Conservation (phyloP, 179 eudicot genomes). For the Dionaea muscipula region DNA sequence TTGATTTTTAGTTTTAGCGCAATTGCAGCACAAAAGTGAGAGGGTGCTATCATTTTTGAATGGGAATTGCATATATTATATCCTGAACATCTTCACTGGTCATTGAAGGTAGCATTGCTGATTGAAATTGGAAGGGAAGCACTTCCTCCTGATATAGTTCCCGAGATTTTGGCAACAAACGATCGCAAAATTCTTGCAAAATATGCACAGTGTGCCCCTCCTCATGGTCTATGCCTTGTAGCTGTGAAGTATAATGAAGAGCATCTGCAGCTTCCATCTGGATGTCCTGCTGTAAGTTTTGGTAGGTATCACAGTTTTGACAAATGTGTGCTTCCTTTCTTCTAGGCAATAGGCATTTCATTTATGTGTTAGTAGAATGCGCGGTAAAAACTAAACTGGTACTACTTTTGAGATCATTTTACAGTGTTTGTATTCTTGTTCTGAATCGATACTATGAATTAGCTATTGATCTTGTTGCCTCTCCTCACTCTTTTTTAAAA, state of each 20-base stretch:
- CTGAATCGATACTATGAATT: no score
- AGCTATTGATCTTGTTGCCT: no score
- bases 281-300: constrained; percentile 47
- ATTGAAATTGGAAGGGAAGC: constrained; percentile 89
- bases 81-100: background rate
- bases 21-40: no score
- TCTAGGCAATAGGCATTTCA: constrained; percentile 18
- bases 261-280: constrained; percentile 50
- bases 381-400: no score
- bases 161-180: constrained; percentile 44
- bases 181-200: constrained; percentile 69
- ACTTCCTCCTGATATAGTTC: constrained; percentile 59
- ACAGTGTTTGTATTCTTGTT: no score
- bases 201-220: constrained; percentile 49
- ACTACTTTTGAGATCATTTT: no score
- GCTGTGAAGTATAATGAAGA: constrained; percentile 54
- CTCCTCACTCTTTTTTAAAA: no score
- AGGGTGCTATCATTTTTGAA: background rate
- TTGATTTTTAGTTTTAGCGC: no score
- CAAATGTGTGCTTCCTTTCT: constrained; percentile 65
- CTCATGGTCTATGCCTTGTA: constrained; percentile 67
- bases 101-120: constrained; percentile 61
- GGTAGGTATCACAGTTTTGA: constrained; percentile 55
- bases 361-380: background rate
- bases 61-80: background rate